These are phyloP conservation scores for Leccinum griseonigrum DNA, from an alignment of 1,284 basidiomycete species.

Conservation along the genomic window DNA sequence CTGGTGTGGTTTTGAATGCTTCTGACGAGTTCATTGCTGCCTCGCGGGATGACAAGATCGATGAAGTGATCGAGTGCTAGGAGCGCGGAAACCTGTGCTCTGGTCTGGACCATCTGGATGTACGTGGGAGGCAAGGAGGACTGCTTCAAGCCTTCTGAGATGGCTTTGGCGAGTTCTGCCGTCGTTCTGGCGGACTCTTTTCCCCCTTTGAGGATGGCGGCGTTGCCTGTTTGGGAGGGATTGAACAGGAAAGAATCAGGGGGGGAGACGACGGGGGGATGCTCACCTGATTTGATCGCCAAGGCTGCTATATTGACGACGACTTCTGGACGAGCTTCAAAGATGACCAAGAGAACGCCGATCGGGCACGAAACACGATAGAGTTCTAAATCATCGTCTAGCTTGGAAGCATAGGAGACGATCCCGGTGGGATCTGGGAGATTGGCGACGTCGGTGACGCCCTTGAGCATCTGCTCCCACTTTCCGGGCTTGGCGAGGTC, in stretches of 20 bases:
- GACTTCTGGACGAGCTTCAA: conserved; percentile 97
- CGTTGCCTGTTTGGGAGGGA: conserved; percentile 62
- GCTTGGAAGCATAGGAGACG: conserved; percentile 83
- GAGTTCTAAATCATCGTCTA: conserved; percentile 86
- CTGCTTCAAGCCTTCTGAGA: conserved; percentile 73
- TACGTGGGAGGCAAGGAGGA: conserved; percentile 78
- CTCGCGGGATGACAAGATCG: conserved; percentile 95
- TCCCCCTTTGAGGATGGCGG: conserved; percentile 95
- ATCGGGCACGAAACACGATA: conserved; percentile 97
- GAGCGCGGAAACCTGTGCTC: conserved; percentile 88
- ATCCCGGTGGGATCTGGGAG: conserved; percentile 87
- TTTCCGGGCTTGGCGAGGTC: conserved; percentile 87
- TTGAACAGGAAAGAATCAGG: conserved; percentile 5
- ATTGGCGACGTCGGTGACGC: conserved; percentile 82
- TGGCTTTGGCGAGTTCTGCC: conserved; percentile 71
- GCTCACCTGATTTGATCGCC: conserved; percentile 93
- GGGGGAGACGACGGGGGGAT: neutral
- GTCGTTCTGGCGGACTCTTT: conserved; percentile 88
- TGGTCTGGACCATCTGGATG: conserved; percentile 90
- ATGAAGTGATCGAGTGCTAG: conserved; percentile 90
- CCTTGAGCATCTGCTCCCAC: conserved; percentile 93
- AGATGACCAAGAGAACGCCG: conserved; percentile 95
- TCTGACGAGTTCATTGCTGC: conserved; percentile 87
- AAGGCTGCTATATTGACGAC: conserved; percentile 96
- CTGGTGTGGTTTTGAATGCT: conserved; percentile 88